Conservation (phyloP, 768 basidiomycete species). For the Butyriboletus loyo region DNA sequence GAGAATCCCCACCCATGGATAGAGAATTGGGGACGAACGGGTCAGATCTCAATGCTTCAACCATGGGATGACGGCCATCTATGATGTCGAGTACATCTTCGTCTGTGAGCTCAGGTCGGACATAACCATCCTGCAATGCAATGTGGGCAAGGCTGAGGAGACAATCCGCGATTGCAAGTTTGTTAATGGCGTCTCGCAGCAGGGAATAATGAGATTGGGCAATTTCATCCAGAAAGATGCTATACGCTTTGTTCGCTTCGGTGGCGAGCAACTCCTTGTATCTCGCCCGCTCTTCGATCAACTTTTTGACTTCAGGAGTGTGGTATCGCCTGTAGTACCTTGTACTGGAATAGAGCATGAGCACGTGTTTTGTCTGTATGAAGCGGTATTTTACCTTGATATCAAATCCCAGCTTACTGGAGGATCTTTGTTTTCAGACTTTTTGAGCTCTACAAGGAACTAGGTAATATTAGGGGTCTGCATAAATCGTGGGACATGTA, state of each 20-base stretch:
- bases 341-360: constrained; percentile 47
- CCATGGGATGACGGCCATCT: constrained; percentile 92
- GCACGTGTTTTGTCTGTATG: neutral
- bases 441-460: constrained; percentile 80
- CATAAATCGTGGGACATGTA: neutral
- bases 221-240: constrained; percentile 68
- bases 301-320: constrained; percentile 58
- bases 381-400: constrained; percentile 47
- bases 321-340: constrained; percentile 71
- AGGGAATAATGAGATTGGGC: constrained; percentile 62
- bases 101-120: constrained; percentile 71
- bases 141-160: constrained; percentile 80
- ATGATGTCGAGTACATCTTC: constrained; percentile 67
- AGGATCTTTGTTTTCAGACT: constrained; percentile 44
- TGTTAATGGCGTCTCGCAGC: constrained; percentile 72
- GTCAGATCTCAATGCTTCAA: constrained; percentile 71
- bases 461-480: constrained; percentile 27
- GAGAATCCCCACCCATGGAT: constrained; percentile 51
- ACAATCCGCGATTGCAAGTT: constrained; percentile 84
- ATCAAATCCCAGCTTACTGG: constrained; percentile 62
- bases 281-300: constrained; percentile 70
- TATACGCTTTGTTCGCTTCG: constrained; percentile 64
- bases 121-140: constrained; percentile 72
- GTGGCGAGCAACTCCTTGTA: constrained; percentile 68
- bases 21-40: constrained; percentile 88